Evolutionary conservation across 495 filamentous ascomycete genomes (phyloP), one percentile per base, ranked within the genome.

Genomic region (Aspergillus incahuasiensis): DNA sequence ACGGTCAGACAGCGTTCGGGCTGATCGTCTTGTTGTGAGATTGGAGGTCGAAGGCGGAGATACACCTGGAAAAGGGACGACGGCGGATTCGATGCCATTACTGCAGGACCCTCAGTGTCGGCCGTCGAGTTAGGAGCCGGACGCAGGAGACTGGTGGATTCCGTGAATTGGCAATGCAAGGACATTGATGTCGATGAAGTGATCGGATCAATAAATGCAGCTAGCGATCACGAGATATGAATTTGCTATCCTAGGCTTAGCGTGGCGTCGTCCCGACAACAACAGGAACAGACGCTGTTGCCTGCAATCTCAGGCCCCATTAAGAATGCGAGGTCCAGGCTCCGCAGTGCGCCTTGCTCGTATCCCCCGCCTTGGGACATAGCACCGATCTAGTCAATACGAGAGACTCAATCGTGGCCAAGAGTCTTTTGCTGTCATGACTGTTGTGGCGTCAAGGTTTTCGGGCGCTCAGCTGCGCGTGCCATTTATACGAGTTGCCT

Each of bases 61-160:
- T 86, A 97, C 44, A 98, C 95, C 68, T 97, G 83, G 68, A 98
- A 98, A 20, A 97, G 80, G 35, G 85, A 82, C 9, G 78, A 70
- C 54, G 80, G 78, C 43, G 77, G 63, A 68, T 76, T 81, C 56
- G 65, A 57, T 15, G 63, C 65, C 69, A 76, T 76, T 32, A 30
- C 56, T 61, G 63, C 63, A 45, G 58, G n/a, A 44, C 42, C 48
- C 46, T 48, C 45, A 39, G 39, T 49, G 24, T 47, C 47, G 41
- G 7, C 45, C 38, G 28, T 21, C 32, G 43, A 24, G 2, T 40
- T 5, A 19, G 32, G 16, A 48, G 25, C 20, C 40, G 20, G 25
- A n/a, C 52, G 43, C 35, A 48, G 48, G 24, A 48, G 19, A 16
- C 15, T 38, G 43, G 42, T 48, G 34, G 28, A 48, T 43, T 56